Conservation (phyloP, 2,329 filamentous ascomycete species). For the Triangularia setosa region DNA sequence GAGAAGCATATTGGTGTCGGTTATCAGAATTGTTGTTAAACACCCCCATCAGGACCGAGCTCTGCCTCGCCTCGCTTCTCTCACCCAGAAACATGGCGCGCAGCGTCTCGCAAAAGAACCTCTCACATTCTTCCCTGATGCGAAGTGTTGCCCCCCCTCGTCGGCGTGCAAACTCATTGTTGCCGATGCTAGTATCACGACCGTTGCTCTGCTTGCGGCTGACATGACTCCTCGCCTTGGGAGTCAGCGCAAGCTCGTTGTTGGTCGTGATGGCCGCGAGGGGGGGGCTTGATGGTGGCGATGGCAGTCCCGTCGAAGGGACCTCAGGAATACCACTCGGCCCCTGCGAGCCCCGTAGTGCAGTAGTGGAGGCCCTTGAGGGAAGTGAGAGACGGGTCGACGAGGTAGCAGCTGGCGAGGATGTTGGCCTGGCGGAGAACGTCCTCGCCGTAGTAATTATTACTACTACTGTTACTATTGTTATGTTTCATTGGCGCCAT, state of each 20-base stretch:
- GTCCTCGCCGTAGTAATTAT: conserved; percentile 60
- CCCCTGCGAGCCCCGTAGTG: conserved; percentile 77
- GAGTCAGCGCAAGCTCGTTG: conserved; percentile 62
- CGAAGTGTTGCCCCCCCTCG: conserved; percentile 91
- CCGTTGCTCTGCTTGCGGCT: background rate
- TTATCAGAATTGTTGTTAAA: conserved; percentile 30
- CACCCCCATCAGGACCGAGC: conserved; percentile 77
- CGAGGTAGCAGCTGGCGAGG: conserved; percentile 87
- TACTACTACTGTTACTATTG: conserved; percentile 71
- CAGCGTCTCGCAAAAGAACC: conserved; percentile 98
- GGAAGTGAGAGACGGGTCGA: conserved; percentile 62
- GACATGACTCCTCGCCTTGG: conserved; percentile 45
- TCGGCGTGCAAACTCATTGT: conserved; percentile 36
- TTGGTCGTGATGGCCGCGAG: conserved; percentile 68
- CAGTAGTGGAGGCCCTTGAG: conserved; percentile 90
- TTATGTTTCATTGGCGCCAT: conserved; percentile 70
- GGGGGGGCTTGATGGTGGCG: conserved; percentile 84
- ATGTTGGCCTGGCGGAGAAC: conserved; percentile 65
- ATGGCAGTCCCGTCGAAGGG: conserved; percentile 77
- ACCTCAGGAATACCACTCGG: conserved; percentile 96
- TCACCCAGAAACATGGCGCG: conserved; percentile 93
- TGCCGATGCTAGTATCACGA: conserved; percentile 29
- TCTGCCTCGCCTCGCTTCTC: conserved; percentile 71
- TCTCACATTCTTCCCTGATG: conserved; percentile 99
- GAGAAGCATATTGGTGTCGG: conserved; percentile 12